phyloP scores from a whole-genome alignment of 805 yeast species.

The Cyberlindnera bimundalis region DNA sequence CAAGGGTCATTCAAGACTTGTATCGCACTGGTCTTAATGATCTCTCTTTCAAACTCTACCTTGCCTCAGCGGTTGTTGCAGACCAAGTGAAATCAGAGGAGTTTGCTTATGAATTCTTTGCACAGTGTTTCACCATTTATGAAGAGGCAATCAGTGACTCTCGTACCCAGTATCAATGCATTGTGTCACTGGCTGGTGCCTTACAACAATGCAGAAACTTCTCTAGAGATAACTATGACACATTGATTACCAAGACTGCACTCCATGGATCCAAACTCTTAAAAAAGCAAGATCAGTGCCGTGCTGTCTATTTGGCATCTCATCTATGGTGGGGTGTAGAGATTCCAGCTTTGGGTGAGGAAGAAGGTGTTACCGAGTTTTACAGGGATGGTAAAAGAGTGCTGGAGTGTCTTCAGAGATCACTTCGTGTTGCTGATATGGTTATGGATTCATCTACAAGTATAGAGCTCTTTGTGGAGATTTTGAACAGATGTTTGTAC shows the following conservation, averaged over 20 bases:
- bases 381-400: conserved; percentile 66
- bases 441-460: conserved; percentile 78
- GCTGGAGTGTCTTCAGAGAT: conserved; percentile 84
- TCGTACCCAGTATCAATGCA: conserved; percentile 49
- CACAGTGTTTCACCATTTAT: conserved; percentile 80
- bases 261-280: conserved; percentile 83
- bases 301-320: conserved; percentile 82
- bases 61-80: conserved; percentile 70
- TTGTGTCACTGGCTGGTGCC: conserved; percentile 46
- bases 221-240: conserved; percentile 69
- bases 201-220: conserved; percentile 51
- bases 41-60: conserved; percentile 41
- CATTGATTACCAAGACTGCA: conserved; percentile 79
- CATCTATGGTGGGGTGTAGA: conserved; percentile 95
- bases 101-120: conserved; percentile 82
- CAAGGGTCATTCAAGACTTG: conserved; percentile 67
- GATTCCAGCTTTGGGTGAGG: conserved; percentile 43
- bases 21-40: conserved; percentile 39
- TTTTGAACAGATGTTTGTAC: conserved; percentile 79
- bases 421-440: conserved; percentile 89
- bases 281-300: conserved; percentile 92
- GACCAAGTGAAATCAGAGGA: conserved; percentile 72
- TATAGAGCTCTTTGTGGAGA: conserved; percentile 83
- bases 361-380: conserved; percentile 40
- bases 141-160: conserved; percentile 62